Conservation (phyloP, 169 alveolate species). For the Plasmodium chabaudi region DNA sequence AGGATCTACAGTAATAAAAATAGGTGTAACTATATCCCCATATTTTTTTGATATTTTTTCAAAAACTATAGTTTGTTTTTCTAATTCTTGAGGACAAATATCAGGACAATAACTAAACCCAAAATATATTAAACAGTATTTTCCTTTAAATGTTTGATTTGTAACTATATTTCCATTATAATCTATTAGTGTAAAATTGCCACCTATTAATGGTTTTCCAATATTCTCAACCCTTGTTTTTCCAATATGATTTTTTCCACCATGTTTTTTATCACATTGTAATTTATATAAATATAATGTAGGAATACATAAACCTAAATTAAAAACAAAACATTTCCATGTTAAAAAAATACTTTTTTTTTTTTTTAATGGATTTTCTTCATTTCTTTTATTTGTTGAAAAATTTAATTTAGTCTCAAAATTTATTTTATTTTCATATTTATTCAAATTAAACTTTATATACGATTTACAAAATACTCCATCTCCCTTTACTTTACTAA, state of each 20-base stretch:
- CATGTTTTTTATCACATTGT: conserved; percentile 24
- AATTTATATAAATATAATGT: conserved; percentile 38
- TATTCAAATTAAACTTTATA: no score
- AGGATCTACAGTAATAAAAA: conserved; percentile 86
- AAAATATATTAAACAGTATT: conserved; percentile 77
- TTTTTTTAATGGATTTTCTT: conserved; percentile 8
- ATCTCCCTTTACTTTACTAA: no score
- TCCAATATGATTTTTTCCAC: conserved; percentile 12
- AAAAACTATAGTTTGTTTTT: conserved; percentile 86
- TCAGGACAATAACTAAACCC: conserved; percentile 93
- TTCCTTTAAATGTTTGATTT: conserved; percentile 77
- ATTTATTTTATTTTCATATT: background rate
- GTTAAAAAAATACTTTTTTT: conserved; percentile 42
- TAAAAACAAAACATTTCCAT: conserved; percentile 70
- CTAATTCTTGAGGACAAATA: conserved; percentile 92
- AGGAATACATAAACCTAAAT: conserved; percentile 38
- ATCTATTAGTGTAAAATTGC: conserved; percentile 87
- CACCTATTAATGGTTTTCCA: conserved; percentile 91
- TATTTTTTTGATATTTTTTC: conserved; percentile 79
- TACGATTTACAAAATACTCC: no score
- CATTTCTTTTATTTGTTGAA: conserved; percentile 1
- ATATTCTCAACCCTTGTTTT: conserved; percentile 50
- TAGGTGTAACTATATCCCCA: conserved; percentile 83
- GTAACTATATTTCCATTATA: conserved; percentile 78
- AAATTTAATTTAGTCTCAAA: background rate